phyloP scores from a whole-genome alignment of 345 rosid species.

The Hirschfeldia incana region DNA sequence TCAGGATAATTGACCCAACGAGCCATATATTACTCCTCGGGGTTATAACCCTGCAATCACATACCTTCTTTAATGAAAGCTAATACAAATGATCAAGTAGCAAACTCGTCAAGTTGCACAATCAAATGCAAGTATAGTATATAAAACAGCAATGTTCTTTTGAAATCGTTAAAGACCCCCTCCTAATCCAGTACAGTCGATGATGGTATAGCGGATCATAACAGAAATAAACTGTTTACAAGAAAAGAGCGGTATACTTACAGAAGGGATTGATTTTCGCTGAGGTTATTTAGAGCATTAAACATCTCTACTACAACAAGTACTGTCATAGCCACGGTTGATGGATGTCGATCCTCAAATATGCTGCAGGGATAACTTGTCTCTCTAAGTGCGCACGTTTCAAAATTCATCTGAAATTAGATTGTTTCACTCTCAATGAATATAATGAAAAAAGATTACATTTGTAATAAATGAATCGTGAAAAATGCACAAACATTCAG shows the following conservation, averaged over 20 bases:
- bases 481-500: constrained; percentile 9
- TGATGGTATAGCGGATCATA: neutral
- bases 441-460: neutral
- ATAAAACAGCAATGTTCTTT: neutral
- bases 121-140: neutral
- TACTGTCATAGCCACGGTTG: constrained; percentile 96
- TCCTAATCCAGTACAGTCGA: neutral
- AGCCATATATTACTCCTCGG: constrained; percentile 99
- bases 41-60: constrained; percentile 71
- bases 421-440: constrained; percentile 7
- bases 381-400: constrained; percentile 82
- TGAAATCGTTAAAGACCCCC: neutral
- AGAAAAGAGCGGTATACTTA: constrained; percentile 46
- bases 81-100: constrained; percentile 2
- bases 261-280: constrained; percentile 97
- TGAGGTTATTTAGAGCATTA: constrained; percentile 96
- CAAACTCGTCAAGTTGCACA: neutral
- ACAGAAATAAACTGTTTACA: constrained; percentile 2
- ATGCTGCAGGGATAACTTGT: constrained; percentile 88
- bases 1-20: constrained; percentile 83
- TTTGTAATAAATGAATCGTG: constrained; percentile 3
- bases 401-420: constrained; percentile 82
- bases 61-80: constrained; percentile 19
- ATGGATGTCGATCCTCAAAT: constrained; percentile 94
- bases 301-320: constrained; percentile 99